phyloP scores from a whole-genome alignment of 2,329 filamentous ascomycete species.

The Neospermospora avenae region DNA sequence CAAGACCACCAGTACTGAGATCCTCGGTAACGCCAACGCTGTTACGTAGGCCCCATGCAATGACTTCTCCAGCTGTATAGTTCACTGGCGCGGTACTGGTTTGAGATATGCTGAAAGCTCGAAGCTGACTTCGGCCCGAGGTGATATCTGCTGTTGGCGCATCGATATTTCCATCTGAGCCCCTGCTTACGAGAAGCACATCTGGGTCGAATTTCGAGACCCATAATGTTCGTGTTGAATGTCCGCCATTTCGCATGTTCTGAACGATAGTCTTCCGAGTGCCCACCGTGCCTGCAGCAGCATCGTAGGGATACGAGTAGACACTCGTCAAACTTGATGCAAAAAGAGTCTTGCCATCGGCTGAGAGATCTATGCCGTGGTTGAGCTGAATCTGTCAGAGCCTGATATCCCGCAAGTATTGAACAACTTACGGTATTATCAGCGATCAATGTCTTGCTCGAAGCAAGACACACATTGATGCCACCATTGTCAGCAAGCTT shows the following conservation, averaged over 20 bases:
- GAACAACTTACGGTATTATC: conserved; percentile 9
- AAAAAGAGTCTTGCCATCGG: conserved; percentile 18
- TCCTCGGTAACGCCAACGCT: conserved; percentile 13
- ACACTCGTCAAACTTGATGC: conserved; percentile 8
- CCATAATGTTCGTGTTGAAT: conserved; percentile 15
- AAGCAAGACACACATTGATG: conserved; percentile 10
- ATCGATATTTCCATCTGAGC: conserved; percentile 17
- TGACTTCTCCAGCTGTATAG: conserved; percentile 7
- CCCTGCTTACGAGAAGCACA: conserved; percentile 12
- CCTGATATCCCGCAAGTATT: not conserved
- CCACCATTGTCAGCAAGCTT: conserved; percentile 13
- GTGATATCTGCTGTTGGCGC: not conserved
- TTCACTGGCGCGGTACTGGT: not conserved
- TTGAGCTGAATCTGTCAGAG: conserved; percentile 12
- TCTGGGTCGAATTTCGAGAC: conserved; percentile 8
- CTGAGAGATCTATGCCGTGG: conserved; percentile 16
- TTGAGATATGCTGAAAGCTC: conserved; percentile 12
- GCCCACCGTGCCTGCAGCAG: conserved; percentile 5
- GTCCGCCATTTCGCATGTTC: conserved; percentile 12
- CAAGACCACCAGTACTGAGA: conserved; percentile 10
- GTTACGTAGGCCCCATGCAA: conserved; percentile 19
- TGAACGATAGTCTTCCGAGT: conserved; percentile 12
- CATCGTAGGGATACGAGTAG: conserved; percentile 15
- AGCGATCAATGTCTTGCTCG: conserved; percentile 11
- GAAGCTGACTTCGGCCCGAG: conserved; percentile 10